A percentile compares a stretch with the other conserved stretches of the same genome.
phyloP scores from a whole-genome alignment of 1,139 yeast genomes.

The Magnusiomyces tetraspermus region DNA sequence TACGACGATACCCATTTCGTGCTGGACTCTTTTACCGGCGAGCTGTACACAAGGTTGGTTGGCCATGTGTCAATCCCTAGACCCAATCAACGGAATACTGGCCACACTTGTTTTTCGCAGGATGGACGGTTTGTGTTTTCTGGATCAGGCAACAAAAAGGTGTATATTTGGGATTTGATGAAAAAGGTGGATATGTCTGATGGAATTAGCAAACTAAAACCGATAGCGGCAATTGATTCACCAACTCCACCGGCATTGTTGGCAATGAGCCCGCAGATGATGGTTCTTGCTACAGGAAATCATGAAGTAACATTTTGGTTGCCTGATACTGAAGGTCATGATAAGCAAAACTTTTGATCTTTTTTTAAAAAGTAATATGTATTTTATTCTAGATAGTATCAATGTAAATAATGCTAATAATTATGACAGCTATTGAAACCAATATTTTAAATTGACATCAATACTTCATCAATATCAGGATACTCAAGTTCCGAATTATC shows the following conservation, averaged over 20 bases:
- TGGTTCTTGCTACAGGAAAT: slow-evolving; percentile 78
- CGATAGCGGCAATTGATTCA: slow-evolving; percentile 28
- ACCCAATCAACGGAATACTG: slow-evolving; percentile 15
- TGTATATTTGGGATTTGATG: slow-evolving; percentile 54
- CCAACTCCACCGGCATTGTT: slow-evolving; percentile 40
- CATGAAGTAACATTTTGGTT: slow-evolving; percentile 38
- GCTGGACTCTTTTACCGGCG: slow-evolving; percentile 65
- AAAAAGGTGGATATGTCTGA: slow-evolving; percentile 31
- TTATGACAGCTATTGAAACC: no score
- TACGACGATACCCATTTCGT: slow-evolving; percentile 45
- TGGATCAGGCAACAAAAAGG: slow-evolving; percentile 47
- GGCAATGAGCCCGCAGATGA: slow-evolving; percentile 67
- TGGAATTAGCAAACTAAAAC: slow-evolving; percentile 21
- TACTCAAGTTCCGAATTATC: slow-evolving; percentile 60
- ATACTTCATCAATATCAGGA: slow-evolving; percentile 39
- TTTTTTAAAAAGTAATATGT: no score
- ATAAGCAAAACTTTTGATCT: no score
- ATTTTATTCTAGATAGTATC: no score
- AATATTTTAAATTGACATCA: slow-evolving; percentile 7
- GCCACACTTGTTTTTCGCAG: slow-evolving; percentile 60
- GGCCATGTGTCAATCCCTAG: slow-evolving; percentile 38
- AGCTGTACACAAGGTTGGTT: slow-evolving; percentile 42
- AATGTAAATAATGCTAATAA: background rate
- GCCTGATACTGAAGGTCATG: no score
- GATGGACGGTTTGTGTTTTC: slow-evolving; percentile 68